Evolutionary conservation across 2,329 filamentous ascomycete genomes (phyloP).

Genomic region (Aspergillus sp.): DNA sequence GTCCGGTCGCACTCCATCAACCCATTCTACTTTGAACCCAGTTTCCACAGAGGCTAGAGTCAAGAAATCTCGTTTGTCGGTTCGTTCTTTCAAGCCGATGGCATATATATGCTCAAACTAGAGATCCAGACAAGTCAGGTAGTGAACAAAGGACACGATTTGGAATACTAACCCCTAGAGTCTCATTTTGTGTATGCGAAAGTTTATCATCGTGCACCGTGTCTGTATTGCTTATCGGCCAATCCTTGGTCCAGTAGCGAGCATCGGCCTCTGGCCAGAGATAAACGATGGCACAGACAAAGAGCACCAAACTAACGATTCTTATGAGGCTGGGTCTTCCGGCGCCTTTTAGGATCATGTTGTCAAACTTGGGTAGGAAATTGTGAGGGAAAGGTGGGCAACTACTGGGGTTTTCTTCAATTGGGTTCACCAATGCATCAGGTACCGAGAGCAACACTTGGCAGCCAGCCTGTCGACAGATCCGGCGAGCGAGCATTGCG

Average conservation of each 20-base stretch:
- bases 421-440: too few species aligned
- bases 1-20: slow-evolving; percentile 45
- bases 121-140: not conserved
- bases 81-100: slow-evolving; percentile 47
- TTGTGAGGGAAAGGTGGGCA: too few species aligned
- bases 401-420: too few species aligned
- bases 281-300: not conserved
- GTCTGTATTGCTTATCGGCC: not conserved
- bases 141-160: not conserved
- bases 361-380: not conserved
- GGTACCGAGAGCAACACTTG: too few species aligned
- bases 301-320: not conserved
- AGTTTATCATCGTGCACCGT: not conserved
- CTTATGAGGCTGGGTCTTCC: not conserved
- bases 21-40: slow-evolving; percentile 44
- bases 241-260: not conserved
- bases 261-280: not conserved
- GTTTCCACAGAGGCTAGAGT: slow-evolving; percentile 43
- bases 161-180: slow-evolving; percentile 22
- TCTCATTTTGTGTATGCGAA: slow-evolving; percentile 23
- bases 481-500: too few species aligned
- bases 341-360: not conserved
- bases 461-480: too few species aligned
- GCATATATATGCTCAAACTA: slow-evolving; percentile 49
- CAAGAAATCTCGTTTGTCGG: slow-evolving; percentile 53